These are phyloP conservation scores for Circinella umbellata DNA, from an alignment of 371 early-diverging fungal genomes.

Conservation along the genomic window DNA sequence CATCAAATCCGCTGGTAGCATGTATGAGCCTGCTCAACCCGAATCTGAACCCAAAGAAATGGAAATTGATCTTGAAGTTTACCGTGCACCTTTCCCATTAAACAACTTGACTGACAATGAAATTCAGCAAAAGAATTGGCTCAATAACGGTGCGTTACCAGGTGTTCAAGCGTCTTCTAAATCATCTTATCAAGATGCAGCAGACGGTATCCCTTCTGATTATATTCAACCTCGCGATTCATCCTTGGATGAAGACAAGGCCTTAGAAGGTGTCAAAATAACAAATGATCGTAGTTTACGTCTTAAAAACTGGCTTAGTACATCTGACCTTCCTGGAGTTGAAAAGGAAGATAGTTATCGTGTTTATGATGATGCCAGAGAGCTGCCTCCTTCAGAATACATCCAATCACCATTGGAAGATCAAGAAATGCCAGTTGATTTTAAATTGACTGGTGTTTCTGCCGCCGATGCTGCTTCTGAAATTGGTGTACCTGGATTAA, in stretches of 20 bases:
- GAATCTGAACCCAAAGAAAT: neutral
- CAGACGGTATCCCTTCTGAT: neutral
- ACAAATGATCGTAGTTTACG: neutral
- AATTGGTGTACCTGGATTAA: neutral
- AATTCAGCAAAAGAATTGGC: conserved; percentile 10
- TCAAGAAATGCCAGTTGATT: conserved; percentile 1
- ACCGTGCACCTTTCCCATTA: conserved; percentile 7
- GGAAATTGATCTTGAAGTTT: neutral
- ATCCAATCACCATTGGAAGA: conserved; percentile 2
- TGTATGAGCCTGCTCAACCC: conserved; percentile 1
- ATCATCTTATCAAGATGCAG: neutral
- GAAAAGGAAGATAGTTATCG: neutral
- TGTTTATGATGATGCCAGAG: conserved; percentile 5
- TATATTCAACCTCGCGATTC: conserved; percentile 4
- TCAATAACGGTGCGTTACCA: neutral
- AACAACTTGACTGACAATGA: neutral
- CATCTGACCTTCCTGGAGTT: conserved; percentile 2
- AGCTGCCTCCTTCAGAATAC: conserved; percentile 5
- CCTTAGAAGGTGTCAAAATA: neutral
- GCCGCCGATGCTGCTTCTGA: neutral
- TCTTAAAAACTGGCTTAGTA: conserved; percentile 10
- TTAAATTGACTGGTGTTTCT: conserved; percentile 9
- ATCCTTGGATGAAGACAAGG: neutral
- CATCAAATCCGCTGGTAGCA: neutral
- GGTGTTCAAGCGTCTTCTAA: conserved; percentile 3